Evolutionary conservation across 2,329 filamentous ascomycete species (phyloP), one percentile per base, ranked within the genome.

Genomic region (Aspergillus hortae): DNA sequence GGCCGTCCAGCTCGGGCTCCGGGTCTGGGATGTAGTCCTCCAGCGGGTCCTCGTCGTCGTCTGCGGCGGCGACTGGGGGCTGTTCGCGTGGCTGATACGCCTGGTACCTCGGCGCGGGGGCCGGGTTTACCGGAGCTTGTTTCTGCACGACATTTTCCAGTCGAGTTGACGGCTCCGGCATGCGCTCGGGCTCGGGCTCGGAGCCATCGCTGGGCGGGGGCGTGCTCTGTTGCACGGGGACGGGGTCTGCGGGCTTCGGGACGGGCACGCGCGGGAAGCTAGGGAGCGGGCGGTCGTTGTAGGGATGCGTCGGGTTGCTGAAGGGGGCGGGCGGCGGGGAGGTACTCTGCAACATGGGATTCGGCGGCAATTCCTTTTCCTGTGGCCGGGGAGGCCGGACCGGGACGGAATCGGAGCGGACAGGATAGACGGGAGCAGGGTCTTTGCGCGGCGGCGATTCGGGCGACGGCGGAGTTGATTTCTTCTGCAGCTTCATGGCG

Each of bases 21-120:
- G 61, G 61, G 21, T 70, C 68, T 4, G 68, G 68, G 30, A 70
- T 69, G 56, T 66, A 69, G 44, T 66, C 62, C 55, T 69, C 63
- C 30, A 67, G 46, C 10, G 65, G 61, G 27, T 61, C 59, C 47
- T 61, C 57, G 44, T 55, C 46, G 21, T 44, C 53, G 52, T 23
- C 58, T n/a, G 10, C 27, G 42, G 21, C 38, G 27, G n/a, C 25
- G 42, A 33, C 36, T 14, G 15, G 19, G 14, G 40, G 17, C 15
- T 42, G 35, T 38, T n/a, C 14, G 35, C 15, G 35, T 38, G 14
- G 35, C 15, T 38, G 35, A n/a, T 38, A n/a, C 7, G 15, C 2
- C 15, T 38, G 35, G 27, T 30, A 38, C 35, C 7, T 38, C 15
- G 35, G 15, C 15, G 35, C 15, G 6, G 40, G 11, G 15, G 5